Evolutionary conservation across 345 rosid species (phyloP), one percentile per base, ranked within the genome.

Genomic region (Adansonia digitata): DNA sequence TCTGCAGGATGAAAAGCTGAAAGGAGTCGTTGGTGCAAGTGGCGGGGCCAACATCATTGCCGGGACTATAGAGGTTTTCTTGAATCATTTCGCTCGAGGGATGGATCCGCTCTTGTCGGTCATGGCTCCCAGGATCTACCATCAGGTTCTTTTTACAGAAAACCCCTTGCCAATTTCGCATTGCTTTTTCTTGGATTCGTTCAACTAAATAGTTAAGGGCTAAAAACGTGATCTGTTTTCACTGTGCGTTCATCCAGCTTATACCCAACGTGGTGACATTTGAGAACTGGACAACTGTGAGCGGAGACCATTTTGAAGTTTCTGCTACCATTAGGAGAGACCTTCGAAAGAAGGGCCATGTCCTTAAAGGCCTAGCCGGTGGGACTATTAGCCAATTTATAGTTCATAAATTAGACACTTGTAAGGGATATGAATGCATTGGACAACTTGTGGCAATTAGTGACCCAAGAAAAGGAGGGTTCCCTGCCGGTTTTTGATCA

Each of bases 381-480:
- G 90, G 87, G 31, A 77, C 88, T 0, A 79, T 85, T 18, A 76
- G 83, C 77, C 95, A 90, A 77, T 76, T 90, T 34, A 71, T 88
- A 37, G 86, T 86, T 75, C 75, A 85, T 37, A 82, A 82, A 10
- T 61, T 79, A 27, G 79, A 69, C 9, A 3, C 39, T 29, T 2
- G 29, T 12, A 17, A 39, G 17, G 78, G 43, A 56, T 75, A 39
- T 24, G 66, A 61, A 7, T n/a, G 64, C 14, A 24, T 7, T 42
- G 53, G 71, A 43, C 13, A 66, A 42, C 90, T 89, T 51, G 79
- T 84, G 13, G 89, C 84, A 14, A 85, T 87, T 1, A 87, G 89
- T 82, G 93, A 91, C 76, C 92, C 93, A 17, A 84, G 93, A 77
- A 89, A 87, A 78, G 92, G 93, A 78, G 92, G 92, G 11, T 70